Percentiles rank a stretch among this genome's conserved stretches.
These are phyloP conservation scores for Aspergillus thermomutatus DNA, from an alignment of 2,329 filamentous ascomycete genomes.

Conservation along the genomic window DNA sequence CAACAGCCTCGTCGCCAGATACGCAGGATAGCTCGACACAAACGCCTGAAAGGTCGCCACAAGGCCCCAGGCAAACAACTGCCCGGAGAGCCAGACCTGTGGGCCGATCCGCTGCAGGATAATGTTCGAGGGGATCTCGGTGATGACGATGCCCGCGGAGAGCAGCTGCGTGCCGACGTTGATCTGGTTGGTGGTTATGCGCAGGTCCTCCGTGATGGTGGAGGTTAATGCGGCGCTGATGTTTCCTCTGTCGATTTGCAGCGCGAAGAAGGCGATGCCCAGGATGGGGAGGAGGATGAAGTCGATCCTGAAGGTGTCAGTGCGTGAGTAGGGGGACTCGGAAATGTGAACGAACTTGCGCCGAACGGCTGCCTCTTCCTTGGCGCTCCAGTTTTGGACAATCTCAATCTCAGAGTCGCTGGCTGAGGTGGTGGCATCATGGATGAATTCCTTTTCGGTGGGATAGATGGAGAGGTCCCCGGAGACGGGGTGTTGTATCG, in stretches of 20 bases:
- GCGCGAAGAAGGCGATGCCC: conserved; percentile 23
- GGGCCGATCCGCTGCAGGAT: conserved; percentile 53
- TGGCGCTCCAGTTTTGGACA: conserved; percentile 24
- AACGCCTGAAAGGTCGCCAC: conserved; percentile 57
- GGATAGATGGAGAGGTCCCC: neutral
- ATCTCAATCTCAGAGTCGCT: conserved; percentile 16
- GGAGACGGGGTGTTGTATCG: neutral
- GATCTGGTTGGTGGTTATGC: conserved; percentile 51
- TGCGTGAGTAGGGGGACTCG: neutral
- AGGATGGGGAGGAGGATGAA: conserved; percentile 29
- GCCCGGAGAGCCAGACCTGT: conserved; percentile 52
- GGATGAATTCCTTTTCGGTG: neutral
- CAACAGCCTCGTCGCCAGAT: conserved; percentile 50
- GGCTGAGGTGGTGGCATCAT: neutral
- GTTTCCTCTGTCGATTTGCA: conserved; percentile 37
- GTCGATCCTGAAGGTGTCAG: conserved; percentile 20
- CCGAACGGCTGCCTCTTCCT: conserved; percentile 22
- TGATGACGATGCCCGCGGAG: conserved; percentile 49
- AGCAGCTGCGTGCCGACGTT: conserved; percentile 55
- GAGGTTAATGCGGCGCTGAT: conserved; percentile 54
- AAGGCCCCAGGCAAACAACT: conserved; percentile 53
- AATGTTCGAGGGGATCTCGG: conserved; percentile 51
- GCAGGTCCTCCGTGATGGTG: conserved; percentile 50
- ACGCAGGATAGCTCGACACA: conserved; percentile 46
- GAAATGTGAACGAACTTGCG: conserved; percentile 22